A percentile compares a stretch with the other conserved stretches of the same genome.
Conservation (phyloP, 2,329 filamentous ascomycete genomes). For the Alternaria metachromatica region DNA sequence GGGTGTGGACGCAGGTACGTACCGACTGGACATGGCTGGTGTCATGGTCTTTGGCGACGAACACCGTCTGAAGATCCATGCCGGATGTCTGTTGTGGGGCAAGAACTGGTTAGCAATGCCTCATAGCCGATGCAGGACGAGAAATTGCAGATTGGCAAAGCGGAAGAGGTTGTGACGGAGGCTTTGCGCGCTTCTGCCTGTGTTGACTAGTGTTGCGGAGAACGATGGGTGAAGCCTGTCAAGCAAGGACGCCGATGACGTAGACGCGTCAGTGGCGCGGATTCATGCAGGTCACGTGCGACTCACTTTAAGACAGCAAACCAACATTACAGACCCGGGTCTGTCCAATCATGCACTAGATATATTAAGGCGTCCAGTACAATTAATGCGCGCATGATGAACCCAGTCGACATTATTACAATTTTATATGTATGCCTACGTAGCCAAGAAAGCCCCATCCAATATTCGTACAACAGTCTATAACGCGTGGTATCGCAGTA, state of each 20-base stretch:
- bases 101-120: conserved; percentile 1
- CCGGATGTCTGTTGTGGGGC: background rate
- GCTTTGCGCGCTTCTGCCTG: conserved; percentile 4
- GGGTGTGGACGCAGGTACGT: conserved; percentile 8
- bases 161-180: background rate
- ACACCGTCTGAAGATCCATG: conserved; percentile 27
- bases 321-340: background rate
- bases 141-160: background rate
- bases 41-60: conserved; percentile 18
- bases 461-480: conserved; percentile 9
- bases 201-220: conserved; percentile 6
- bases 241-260: conserved; percentile 16
- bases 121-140: background rate
- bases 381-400: background rate
- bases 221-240: conserved; percentile 8
- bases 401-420: conserved; percentile 1
- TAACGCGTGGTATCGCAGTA: conserved; percentile 4
- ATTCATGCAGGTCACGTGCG: conserved; percentile 12
- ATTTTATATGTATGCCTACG: background rate
- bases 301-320: background rate
- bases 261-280: conserved; percentile 13
- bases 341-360: background rate
- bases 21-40: conserved; percentile 25
- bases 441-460: background rate
- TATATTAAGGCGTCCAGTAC: background rate